These are phyloP conservation scores for Trifolium dubium DNA, from an alignment of 306 rosid species.

Conservation along the genomic window DNA sequence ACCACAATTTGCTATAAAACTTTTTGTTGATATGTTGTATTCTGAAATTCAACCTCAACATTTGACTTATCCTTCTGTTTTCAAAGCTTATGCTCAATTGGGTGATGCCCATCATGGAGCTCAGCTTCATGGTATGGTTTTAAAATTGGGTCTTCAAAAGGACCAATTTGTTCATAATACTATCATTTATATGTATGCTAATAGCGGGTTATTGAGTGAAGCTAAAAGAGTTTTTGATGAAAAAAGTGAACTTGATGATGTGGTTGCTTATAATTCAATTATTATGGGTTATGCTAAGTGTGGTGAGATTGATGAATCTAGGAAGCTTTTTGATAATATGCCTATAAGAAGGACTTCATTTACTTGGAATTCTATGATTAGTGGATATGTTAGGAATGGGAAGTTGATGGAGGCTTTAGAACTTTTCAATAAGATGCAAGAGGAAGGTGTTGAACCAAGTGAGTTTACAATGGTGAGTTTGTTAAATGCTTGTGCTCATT, in stretches of 20 bases:
- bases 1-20: slow-evolving; percentile 62
- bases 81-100: slow-evolving; percentile 77
- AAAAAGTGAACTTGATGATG: slow-evolving; percentile 55
- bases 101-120: slow-evolving; percentile 66
- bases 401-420: slow-evolving; percentile 60
- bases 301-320: slow-evolving; percentile 67
- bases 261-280: slow-evolving; percentile 84
- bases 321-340: slow-evolving; percentile 72
- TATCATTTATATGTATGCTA: slow-evolving; percentile 69
- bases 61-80: slow-evolving; percentile 85
- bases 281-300: slow-evolving; percentile 75
- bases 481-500: slow-evolving; percentile 77
- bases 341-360: slow-evolving; percentile 59
- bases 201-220: slow-evolving; percentile 67
- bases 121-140: slow-evolving; percentile 85
- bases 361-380: slow-evolving; percentile 83
- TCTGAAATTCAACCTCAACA: slow-evolving; percentile 57
- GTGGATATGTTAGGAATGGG: slow-evolving; percentile 87
- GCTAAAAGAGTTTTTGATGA: slow-evolving; percentile 62
- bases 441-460: slow-evolving; percentile 56
- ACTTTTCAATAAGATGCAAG: slow-evolving; percentile 70
- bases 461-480: slow-evolving; percentile 91
- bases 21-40: slow-evolving; percentile 75
- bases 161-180: slow-evolving; percentile 68
- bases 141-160: slow-evolving; percentile 60